These are phyloP conservation scores for Somion occarium DNA, from an alignment of 1,284 basidiomycete species.

Conservation along the genomic window DNA sequence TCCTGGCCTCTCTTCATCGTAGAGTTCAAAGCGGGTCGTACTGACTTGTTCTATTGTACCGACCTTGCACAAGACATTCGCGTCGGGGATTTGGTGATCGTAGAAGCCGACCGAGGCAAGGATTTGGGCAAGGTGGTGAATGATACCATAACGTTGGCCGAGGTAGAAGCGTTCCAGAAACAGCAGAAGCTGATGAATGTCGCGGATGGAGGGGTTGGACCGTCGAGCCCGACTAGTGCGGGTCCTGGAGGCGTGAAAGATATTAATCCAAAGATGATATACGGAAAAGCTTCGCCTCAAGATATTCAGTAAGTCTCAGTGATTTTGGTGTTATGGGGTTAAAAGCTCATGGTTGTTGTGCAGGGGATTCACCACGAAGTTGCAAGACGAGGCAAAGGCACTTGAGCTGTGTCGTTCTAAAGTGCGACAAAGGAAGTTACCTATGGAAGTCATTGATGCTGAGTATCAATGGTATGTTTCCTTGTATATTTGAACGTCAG, in stretches of 20 bases:
- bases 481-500: background rate
- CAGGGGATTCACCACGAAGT: conserved; percentile 74
- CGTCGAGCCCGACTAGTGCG: conserved; percentile 51
- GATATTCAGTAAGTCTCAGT: conserved; percentile 73
- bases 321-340: conserved; percentile 1
- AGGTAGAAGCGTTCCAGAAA: conserved; percentile 88
- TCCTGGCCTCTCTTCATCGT: conserved; percentile 93
- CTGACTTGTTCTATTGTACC: conserved; percentile 89
- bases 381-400: conserved; percentile 90
- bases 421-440: conserved; percentile 87
- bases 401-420: conserved; percentile 88
- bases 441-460: conserved; percentile 97
- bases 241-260: conserved; percentile 63
- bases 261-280: conserved; percentile 95
- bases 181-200: conserved; percentile 48
- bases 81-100: conserved; percentile 90
- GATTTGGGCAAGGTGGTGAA: conserved; percentile 90
- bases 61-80: conserved; percentile 63
- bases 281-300: conserved; percentile 82
- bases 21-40: conserved; percentile 95
- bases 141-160: conserved; percentile 84
- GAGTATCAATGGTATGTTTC: conserved; percentile 94
- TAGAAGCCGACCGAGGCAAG: conserved; percentile 94
- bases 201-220: conserved; percentile 33
- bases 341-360: conserved; percentile 3